These are phyloP conservation scores for Entomortierella lignicola DNA, from an alignment of 192 early-diverging fungal genomes.

Conservation along the genomic window DNA sequence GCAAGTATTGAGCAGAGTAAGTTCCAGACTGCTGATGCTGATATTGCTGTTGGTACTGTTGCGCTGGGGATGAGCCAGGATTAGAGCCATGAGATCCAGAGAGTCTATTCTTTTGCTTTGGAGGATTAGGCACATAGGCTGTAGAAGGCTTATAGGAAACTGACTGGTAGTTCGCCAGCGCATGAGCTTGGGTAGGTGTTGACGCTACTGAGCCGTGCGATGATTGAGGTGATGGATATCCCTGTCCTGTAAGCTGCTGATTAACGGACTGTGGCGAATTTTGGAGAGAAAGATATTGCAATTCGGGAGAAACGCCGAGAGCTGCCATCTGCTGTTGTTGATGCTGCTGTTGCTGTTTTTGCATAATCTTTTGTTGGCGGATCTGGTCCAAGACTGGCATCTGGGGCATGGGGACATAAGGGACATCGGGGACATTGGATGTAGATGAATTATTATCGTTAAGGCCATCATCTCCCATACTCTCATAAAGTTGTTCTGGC, in stretches of 20 bases:
- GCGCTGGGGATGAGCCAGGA: slow-evolving; percentile 23
- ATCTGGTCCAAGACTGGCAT: slow-evolving; percentile 38
- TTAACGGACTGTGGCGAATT: slow-evolving; percentile 28
- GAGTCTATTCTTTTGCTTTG: slow-evolving; percentile 48
- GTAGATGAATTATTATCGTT: neutral
- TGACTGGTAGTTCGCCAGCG: slow-evolving; percentile 28
- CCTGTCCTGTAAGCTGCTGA: slow-evolving; percentile 18
- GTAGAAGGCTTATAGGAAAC: slow-evolving; percentile 32
- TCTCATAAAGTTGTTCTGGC: slow-evolving; percentile 36
- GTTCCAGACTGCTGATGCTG: slow-evolving; percentile 19
- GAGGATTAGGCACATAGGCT: slow-evolving; percentile 30
- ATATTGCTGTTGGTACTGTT: slow-evolving; percentile 36
- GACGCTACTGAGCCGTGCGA: slow-evolving; percentile 12
- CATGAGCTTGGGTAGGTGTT: slow-evolving; percentile 12
- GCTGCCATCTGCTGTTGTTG: slow-evolving; percentile 21
- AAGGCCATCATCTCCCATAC: slow-evolving; percentile 48
- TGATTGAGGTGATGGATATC: slow-evolving; percentile 16
- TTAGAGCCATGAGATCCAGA: slow-evolving; percentile 32
- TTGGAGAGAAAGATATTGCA: slow-evolving; percentile 22
- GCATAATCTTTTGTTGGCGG: slow-evolving; percentile 38
- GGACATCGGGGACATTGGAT: slow-evolving; percentile 2
- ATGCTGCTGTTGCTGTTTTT: slow-evolving; percentile 27
- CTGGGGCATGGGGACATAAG: slow-evolving; percentile 42
- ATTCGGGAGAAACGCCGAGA: slow-evolving; percentile 20
- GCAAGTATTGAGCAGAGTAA: slow-evolving; percentile 29